Conservation (phyloP, 495 filamentous ascomycete genomes). For the Pyrenula massariospora region DNA sequence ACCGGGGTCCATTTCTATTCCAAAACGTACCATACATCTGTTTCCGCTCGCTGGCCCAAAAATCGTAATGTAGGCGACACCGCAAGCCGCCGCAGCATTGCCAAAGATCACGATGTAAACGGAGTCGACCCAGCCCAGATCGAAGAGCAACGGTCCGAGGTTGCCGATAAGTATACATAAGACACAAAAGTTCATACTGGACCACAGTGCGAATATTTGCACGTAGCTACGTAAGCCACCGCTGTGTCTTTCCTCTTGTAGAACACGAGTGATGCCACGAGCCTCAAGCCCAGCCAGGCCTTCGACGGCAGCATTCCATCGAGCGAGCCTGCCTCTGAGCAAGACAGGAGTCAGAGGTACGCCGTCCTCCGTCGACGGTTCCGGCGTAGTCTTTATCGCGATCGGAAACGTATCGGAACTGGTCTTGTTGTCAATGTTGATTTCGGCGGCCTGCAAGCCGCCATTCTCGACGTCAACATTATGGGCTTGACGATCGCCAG, state of each 20-base stretch:
- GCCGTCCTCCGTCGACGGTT: background rate
- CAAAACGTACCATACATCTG: conserved; percentile 49
- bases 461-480: conserved; percentile 10
- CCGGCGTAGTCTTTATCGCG: background rate
- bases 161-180: conserved; percentile 64
- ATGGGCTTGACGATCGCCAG: conserved; percentile 4
- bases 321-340: conserved; percentile 8
- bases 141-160: conserved; percentile 52
- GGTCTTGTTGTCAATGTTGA: conserved; percentile 1
- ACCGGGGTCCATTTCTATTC: too few relatives aligned
- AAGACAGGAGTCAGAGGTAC: conserved; percentile 2
- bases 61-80: conserved; percentile 61
- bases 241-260: conserved; percentile 35
- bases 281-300: conserved; percentile 44
- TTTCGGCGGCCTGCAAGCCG: background rate
- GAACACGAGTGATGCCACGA: conserved; percentile 57
- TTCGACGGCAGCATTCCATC: conserved; percentile 19
- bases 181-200: conserved; percentile 58
- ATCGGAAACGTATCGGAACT: conserved; percentile 2
- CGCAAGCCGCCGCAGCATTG: conserved; percentile 40
- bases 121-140: conserved; percentile 54
- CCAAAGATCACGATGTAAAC: conserved; percentile 56
- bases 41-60: conserved; percentile 64
- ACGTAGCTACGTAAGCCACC: conserved; percentile 24
- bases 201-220: conserved; percentile 61